A percentile compares a stretch with the other conserved stretches of the same genome.
Evolutionary conservation across 176 grass and related monocot species (phyloP).

Genomic region (Tillandsia leiboldiana): DNA sequence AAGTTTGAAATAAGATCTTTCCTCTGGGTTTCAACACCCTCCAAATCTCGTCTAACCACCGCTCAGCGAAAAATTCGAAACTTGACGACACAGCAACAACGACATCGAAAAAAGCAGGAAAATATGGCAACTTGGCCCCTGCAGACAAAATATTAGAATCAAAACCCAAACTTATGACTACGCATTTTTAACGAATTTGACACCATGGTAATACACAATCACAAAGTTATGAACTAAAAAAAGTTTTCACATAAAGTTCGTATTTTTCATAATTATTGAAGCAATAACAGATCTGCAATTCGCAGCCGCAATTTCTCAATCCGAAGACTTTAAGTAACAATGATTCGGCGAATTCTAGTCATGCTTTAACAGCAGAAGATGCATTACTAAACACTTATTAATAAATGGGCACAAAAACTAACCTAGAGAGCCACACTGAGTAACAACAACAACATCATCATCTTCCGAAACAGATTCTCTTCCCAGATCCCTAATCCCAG

Average conservation of each 20-base stretch:
- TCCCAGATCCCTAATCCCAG: no score
- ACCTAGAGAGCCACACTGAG: neutral
- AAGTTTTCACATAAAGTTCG: no score
- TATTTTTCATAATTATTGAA: no score
- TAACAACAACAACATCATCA: constrained; percentile 3
- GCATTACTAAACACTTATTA: no score
- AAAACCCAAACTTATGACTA: neutral
- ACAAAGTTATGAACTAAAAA: no score
- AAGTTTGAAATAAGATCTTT: constrained; percentile 44
- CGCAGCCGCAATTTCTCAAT: neutral
- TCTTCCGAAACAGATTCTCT: neutral
- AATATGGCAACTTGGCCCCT: neutral
- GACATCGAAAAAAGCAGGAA: constrained; percentile 32
- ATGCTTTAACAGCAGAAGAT: no score
- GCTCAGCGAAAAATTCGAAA: constrained; percentile 38
- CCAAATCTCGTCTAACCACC: constrained; percentile 47
- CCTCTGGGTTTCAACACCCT: constrained; percentile 70
- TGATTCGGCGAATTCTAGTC: no score
- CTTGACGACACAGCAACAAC: constrained; percentile 44
- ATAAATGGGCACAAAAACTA: neutral
- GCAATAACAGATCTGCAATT: no score
- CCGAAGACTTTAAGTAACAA: no score
- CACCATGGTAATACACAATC: no score
- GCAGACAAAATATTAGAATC: neutral
- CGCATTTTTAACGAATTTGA: no score